A percentile compares a stretch with the other conserved stretches of the same genome.
These are phyloP conservation scores for Akanthomyces muscarius DNA, from an alignment of 2,329 filamentous ascomycete species.

Conservation along the genomic window DNA sequence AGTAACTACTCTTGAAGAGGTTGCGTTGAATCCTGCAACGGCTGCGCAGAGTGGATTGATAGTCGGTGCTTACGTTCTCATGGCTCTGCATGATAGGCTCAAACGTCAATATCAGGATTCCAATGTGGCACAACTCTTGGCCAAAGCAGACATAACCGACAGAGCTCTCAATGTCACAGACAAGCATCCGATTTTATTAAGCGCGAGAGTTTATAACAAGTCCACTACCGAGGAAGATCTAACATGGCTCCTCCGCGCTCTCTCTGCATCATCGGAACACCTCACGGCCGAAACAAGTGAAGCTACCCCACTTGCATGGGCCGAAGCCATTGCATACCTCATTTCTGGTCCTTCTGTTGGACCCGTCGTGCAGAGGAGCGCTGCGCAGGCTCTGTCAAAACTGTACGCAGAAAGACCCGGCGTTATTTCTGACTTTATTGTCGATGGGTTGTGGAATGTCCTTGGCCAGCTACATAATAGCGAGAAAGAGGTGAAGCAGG, in stretches of 20 bases:
- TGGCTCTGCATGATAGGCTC: constrained; percentile 57
- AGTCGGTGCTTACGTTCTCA: constrained; percentile 70
- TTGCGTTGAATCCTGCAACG: constrained; percentile 69
- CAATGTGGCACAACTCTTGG: constrained; percentile 39
- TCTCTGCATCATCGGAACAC: constrained; percentile 57
- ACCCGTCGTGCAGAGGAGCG: constrained; percentile 59
- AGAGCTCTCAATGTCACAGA: constrained; percentile 67
- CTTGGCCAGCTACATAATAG: constrained; percentile 60
- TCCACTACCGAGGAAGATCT: constrained; percentile 70
- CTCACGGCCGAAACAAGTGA: constrained; percentile 46
- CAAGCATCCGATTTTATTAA: constrained; percentile 84
- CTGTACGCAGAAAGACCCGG: constrained; percentile 60
- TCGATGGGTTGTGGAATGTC: constrained; percentile 77
- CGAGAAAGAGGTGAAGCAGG: constrained; percentile 76
- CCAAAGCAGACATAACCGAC: constrained; percentile 58
- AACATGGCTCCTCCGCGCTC: constrained; percentile 68
- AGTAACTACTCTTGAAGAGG: constrained; percentile 71
- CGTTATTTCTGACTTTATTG: constrained; percentile 58
- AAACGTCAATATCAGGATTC: constrained; percentile 53
- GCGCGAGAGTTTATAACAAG: constrained; percentile 80
- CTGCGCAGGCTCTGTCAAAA: constrained; percentile 56
- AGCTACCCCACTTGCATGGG: constrained; percentile 66
- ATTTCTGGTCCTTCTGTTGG: constrained; percentile 61
- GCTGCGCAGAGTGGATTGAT: constrained; percentile 81
- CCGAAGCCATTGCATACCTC: constrained; percentile 77